Conservation (phyloP, 1,284 basidiomycete genomes). For the Papiliotrema flavescens region DNA sequence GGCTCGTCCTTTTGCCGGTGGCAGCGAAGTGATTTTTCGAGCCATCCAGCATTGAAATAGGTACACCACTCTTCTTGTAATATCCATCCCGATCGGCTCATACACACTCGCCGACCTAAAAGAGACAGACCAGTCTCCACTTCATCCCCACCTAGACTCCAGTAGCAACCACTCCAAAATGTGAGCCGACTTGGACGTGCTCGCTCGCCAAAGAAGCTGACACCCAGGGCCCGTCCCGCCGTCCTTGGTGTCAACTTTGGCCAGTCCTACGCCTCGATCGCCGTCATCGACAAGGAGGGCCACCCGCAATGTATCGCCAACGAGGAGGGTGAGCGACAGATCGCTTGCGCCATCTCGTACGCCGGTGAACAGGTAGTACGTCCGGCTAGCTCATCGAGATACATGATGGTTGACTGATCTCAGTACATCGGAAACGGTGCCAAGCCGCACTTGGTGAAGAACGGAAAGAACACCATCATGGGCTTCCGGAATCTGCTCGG, state of each 20-base stretch:
- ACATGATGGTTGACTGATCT: neutral
- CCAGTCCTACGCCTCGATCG: slow-evolving; percentile 91
- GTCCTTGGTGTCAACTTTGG: slow-evolving; percentile 94
- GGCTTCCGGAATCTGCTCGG: slow-evolving; percentile 92
- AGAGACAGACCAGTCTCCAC: neutral
- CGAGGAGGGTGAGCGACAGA: slow-evolving; percentile 97
- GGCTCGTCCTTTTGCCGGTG: no score
- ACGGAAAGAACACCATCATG: slow-evolving; percentile 88
- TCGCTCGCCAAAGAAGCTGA: neutral
- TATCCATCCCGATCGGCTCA: no score
- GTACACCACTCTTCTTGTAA: no score
- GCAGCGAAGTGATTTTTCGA: no score
- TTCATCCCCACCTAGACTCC: neutral
- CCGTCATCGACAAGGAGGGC: slow-evolving; percentile 92
- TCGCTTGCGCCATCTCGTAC: slow-evolving; percentile 91
- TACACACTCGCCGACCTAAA: neutral
- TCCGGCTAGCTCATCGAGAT: slow-evolving; percentile 10
- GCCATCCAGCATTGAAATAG: neutral
- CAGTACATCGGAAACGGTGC: slow-evolving; percentile 97
- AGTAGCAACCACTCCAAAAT: neutral
- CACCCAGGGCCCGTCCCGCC: slow-evolving; percentile 37
- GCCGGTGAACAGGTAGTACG: slow-evolving; percentile 82
- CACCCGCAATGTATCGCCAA: slow-evolving; percentile 92
- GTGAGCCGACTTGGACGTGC: neutral
- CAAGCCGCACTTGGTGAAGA: slow-evolving; percentile 91